Evolutionary conservation across 1,284 basidiomycete species (phyloP).

Genomic region (Malassezia sympodialis): DNA sequence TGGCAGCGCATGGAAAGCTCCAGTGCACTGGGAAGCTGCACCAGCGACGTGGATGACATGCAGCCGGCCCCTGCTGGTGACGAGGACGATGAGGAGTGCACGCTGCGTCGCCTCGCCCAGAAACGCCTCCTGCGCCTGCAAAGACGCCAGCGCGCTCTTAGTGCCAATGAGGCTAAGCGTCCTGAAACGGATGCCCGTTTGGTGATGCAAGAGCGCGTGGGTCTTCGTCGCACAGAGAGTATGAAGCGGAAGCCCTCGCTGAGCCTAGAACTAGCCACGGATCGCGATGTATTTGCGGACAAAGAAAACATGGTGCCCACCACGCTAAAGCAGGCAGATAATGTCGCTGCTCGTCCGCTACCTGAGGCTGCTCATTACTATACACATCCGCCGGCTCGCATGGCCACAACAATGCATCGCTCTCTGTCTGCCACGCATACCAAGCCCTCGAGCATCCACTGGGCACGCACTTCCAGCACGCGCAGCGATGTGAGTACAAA

Average conservation of each 20-base stretch:
- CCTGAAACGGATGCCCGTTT: constrained; percentile 23
- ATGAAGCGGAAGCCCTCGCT: constrained; percentile 18
- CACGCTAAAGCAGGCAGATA: not conserved
- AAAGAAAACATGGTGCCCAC: not conserved
- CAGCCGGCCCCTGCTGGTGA: constrained; percentile 2
- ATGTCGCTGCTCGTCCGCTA: not conserved
- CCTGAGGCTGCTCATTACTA: not conserved
- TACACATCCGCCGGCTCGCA: not conserved
- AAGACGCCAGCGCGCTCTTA: constrained; percentile 4
- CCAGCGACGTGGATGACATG: constrained; percentile 14
- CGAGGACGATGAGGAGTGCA: constrained; percentile 43
- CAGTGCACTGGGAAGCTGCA: constrained; percentile 25
- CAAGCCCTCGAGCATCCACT: not conserved
- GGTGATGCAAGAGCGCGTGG: constrained; percentile 20
- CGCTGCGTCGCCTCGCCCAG: constrained; percentile 35
- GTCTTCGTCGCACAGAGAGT: constrained; percentile 4
- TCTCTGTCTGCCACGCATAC: not conserved
- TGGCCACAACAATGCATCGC: not conserved
- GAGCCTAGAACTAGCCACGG: constrained; percentile 32
- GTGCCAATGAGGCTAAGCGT: constrained; percentile 3
- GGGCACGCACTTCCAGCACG: constrained; percentile 14
- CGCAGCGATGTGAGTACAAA: constrained; percentile 5
- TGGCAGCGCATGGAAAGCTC: constrained; percentile 42
- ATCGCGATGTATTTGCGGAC: constrained; percentile 16
- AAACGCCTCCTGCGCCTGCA: constrained; percentile 17